These are phyloP conservation scores for Penicillium arizonense DNA, from an alignment of 495 filamentous ascomycete species.

Conservation along the genomic window DNA sequence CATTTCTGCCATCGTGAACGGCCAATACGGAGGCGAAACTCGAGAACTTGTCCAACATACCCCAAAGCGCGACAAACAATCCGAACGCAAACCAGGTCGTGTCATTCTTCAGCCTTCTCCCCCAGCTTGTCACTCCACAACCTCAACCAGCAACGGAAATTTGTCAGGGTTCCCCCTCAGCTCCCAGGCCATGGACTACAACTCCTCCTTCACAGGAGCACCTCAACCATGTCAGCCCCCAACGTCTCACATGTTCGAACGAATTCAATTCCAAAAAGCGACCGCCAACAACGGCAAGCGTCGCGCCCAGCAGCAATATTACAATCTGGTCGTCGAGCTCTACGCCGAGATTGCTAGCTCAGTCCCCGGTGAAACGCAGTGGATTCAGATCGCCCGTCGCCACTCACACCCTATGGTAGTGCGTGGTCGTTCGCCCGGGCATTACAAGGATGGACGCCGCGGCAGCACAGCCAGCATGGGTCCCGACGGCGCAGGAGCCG, in stretches of 20 bases:
- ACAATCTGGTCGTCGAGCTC: constrained; percentile 87
- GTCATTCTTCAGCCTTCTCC: constrained; percentile 67
- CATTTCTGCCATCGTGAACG: constrained; percentile 83
- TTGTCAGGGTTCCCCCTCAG: constrained; percentile 30
- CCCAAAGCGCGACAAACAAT: constrained; percentile 91
- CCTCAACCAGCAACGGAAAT: constrained; percentile 20
- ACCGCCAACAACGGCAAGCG: constrained; percentile 96
- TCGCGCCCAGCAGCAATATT: constrained; percentile 89
- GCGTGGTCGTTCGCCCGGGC: constrained; percentile 86
- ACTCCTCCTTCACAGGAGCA: constrained; percentile 30
- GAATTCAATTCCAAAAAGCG: constrained; percentile 95
- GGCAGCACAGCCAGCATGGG: constrained; percentile 70
- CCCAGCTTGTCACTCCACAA: constrained; percentile 42
- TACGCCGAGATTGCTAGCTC: constrained; percentile 66
- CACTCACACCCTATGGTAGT: constrained; percentile 90
- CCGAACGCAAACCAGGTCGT: constrained; percentile 72
- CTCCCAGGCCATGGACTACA: constrained; percentile 44
- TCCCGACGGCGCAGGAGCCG: constrained; percentile 56
- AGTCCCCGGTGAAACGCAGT: constrained; percentile 43
- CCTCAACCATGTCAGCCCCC: constrained; percentile 41
- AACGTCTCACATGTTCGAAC: constrained; percentile 69
- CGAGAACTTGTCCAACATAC: constrained; percentile 94
- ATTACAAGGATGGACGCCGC: constrained; percentile 83
- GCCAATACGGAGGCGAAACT: constrained; percentile 62
- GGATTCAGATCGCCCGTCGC: constrained; percentile 74